Evolutionary conservation across 2,329 filamentous ascomycete genomes (phyloP), one percentile per base, ranked within the genome.

Genomic region (Pseudodiploospora longispora): DNA sequence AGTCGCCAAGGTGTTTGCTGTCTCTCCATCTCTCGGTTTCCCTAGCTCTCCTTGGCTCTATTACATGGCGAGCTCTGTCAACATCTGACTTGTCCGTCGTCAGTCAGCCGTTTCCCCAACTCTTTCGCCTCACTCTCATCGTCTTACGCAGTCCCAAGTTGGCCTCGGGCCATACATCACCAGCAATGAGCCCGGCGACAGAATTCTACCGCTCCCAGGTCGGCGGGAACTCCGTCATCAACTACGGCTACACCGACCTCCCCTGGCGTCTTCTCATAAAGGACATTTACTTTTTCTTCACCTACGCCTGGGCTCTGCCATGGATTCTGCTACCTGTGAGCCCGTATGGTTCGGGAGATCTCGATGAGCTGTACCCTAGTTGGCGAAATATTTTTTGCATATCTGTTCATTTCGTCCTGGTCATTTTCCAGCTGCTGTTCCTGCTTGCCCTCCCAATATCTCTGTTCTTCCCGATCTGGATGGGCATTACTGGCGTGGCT

Each of bases 331-430:
- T 74, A 52, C 83, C 83, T 0, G 37, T 82, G 6, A 60, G 58
- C 10, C 73, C 80, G 2, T 66, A 66, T 43, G 67, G 69, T 36
- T 76, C 75, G 2, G 75, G 67, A 10, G 53, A 69, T 40, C 65
- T 85, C 38, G 80, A 82, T 53, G 85, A 90, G 64, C 65, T 88
- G 12, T 75, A 80, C 47, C 71, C 72, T 1, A 82, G 75, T 0
- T 47, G 55, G 10, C 59, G 63, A 36, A 88, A 88, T 51, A 31
- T 80, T 1, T 72, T 70, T 51, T 75, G 72, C 46, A 59, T 87
- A 27, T 54, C 62, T 10, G 55, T 84, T 5, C 85, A 89, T 53
- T 30, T 68, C 3, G 42, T 85, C 35, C 69, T 88, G 4, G 57
- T 73, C 30, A 42, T 82, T 8, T 56, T 77, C n/a, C 83, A 88